These are phyloP conservation scores for Fusarium goolgardi DNA, from an alignment of 2,329 filamentous ascomycete genomes.

Conservation along the genomic window DNA sequence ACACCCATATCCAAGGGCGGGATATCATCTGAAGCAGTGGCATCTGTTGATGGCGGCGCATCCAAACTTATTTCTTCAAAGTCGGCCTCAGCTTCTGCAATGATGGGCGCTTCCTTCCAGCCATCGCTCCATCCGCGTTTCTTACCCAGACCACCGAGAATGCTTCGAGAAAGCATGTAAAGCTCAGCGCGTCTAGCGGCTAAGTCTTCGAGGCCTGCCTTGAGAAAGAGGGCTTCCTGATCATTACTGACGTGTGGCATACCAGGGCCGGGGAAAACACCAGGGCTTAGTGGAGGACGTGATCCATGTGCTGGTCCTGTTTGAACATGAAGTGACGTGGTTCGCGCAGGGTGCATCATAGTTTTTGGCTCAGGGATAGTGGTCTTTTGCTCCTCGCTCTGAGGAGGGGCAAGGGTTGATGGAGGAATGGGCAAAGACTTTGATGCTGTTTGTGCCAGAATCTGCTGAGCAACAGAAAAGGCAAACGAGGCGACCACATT, in stretches of 20 bases:
- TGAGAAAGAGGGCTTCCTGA: constrained; percentile 62
- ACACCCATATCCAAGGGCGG: constrained; percentile 51
- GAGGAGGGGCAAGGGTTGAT: constrained; percentile 61
- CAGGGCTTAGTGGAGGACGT: constrained; percentile 61
- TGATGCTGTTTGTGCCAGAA: constrained; percentile 79
- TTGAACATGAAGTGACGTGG: constrained; percentile 67
- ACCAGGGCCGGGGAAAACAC: constrained; percentile 63
- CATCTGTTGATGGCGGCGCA: constrained; percentile 49
- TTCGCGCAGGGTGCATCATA: constrained; percentile 75
- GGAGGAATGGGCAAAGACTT: constrained; percentile 74
- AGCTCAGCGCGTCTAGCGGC: constrained; percentile 86
- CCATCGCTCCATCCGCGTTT: constrained; percentile 80
- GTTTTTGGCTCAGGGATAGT: constrained; percentile 76
- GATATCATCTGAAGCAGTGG: constrained; percentile 11
- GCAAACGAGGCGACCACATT: constrained; percentile 83
- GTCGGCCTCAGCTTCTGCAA: constrained; percentile 59
- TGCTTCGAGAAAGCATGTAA: constrained; percentile 80
- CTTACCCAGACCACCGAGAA: constrained; percentile 79
- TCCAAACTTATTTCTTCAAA: constrained; percentile 70
- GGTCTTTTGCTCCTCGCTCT: constrained; percentile 68
- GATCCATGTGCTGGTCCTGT: constrained; percentile 50
- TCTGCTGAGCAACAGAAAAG: constrained; percentile 80
- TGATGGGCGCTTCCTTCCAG: constrained; percentile 71
- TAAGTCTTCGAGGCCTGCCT: constrained; percentile 80
- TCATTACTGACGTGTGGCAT: constrained; percentile 57